Conservation (phyloP, 768 basidiomycete genomes). For the Boletus sensibilis region DNA sequence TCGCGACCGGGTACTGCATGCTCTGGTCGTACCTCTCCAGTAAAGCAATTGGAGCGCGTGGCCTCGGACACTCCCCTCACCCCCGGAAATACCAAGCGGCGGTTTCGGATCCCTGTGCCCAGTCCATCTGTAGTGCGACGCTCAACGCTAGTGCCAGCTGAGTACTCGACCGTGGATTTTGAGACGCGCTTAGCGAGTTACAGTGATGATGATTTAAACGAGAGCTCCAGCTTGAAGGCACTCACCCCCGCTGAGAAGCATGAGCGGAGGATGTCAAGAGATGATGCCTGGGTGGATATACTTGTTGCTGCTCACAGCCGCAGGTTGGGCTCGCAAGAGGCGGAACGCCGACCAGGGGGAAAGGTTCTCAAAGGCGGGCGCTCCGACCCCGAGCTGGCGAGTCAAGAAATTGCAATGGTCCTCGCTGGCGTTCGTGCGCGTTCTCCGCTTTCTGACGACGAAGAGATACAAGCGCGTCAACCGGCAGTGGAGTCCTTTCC, state of each 20-base stretch:
- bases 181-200: slow-evolving; percentile 75
- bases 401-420: slow-evolving; percentile 70
- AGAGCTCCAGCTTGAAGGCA: slow-evolving; percentile 40
- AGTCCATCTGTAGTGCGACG: slow-evolving; percentile 53
- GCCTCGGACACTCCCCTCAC: slow-evolving; percentile 31
- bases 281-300: slow-evolving; percentile 90
- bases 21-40: slow-evolving; percentile 15
- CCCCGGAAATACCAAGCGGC: slow-evolving; percentile 36
- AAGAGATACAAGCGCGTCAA: slow-evolving; percentile 31
- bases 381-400: slow-evolving; percentile 68
- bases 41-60: slow-evolving; percentile 26
- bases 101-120: slow-evolving; percentile 62
- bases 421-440: slow-evolving; percentile 53
- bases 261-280: slow-evolving; percentile 45
- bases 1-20: slow-evolving; percentile 26
- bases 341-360: slow-evolving; percentile 32
- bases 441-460: slow-evolving; percentile 41
- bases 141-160: slow-evolving; percentile 58
- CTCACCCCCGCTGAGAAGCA: slow-evolving; percentile 42
- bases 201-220: slow-evolving; percentile 45
- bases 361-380: slow-evolving; percentile 36
- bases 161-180: slow-evolving; percentile 81
- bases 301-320: slow-evolving; percentile 60
- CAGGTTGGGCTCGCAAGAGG: slow-evolving; percentile 57
- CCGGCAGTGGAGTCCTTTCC: slow-evolving; percentile 12